Evolutionary conservation across 192 early-diverging fungal genomes (phyloP).

Genomic region (Linnemannia hyalina): DNA sequence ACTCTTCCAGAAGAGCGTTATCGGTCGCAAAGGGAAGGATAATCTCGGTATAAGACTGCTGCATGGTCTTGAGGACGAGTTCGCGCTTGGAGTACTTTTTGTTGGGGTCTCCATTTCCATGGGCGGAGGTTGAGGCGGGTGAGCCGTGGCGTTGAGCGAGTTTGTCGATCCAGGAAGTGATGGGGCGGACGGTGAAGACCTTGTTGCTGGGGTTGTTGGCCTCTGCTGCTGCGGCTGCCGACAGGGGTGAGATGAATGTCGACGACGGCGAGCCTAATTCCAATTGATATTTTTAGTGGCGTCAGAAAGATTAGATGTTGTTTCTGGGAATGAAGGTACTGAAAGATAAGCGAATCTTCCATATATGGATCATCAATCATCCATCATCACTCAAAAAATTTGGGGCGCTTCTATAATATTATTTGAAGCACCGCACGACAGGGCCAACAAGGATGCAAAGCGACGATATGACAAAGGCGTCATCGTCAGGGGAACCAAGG

Average conservation of each 20-base stretch:
- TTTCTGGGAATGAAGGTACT: not conserved
- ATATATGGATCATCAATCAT: not conserved
- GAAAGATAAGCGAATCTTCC: not conserved
- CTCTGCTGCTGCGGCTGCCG: not conserved
- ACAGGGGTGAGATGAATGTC: not conserved
- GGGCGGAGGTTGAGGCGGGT: conserved; percentile 12
- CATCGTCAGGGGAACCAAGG: not conserved
- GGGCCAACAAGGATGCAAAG: not conserved
- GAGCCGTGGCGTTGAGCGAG: conserved; percentile 44
- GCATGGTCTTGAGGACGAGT: conserved; percentile 71
- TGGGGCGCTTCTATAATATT: no score
- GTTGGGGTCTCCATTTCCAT: not conserved
- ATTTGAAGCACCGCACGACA: conserved; percentile 1
- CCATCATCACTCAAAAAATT: not conserved
- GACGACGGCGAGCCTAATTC: not conserved
- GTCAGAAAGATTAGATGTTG: not conserved
- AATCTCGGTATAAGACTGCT: conserved; percentile 82
- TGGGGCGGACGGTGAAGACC: conserved; percentile 37
- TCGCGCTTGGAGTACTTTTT: conserved; percentile 28
- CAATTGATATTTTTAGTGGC: not conserved
- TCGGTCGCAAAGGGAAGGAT: conserved; percentile 84
- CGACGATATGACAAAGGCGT: not conserved
- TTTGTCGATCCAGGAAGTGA: conserved; percentile 54
- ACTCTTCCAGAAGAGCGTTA: conserved; percentile 81
- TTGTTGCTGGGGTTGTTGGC: conserved; percentile 14